Evolutionary conservation across 2,329 filamentous ascomycete species (phyloP).

Genomic region (Talaromyces piceae): DNA sequence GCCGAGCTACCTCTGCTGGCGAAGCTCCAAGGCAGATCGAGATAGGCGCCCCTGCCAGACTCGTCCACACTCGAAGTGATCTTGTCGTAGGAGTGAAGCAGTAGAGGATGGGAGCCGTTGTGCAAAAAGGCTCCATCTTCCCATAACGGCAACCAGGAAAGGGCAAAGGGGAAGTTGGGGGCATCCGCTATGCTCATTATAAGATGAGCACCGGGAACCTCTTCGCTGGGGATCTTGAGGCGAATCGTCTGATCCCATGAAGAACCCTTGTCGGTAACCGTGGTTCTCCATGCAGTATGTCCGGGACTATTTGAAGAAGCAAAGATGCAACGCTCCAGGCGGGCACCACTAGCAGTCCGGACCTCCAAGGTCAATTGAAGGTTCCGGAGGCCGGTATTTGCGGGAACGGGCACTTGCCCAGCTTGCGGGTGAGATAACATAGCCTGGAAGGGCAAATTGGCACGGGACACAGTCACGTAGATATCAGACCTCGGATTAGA

Average conservation of each 20-base stretch:
- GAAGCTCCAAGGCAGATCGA: conserved; percentile 73
- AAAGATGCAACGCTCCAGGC: conserved; percentile 81
- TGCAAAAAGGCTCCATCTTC: conserved; percentile 80
- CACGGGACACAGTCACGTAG: conserved; percentile 77
- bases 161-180: conserved; percentile 79
- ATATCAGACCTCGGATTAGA: conserved; percentile 87
- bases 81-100: conserved; percentile 89
- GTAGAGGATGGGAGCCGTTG: conserved; percentile 72
- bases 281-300: conserved; percentile 81
- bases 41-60: conserved; percentile 75
- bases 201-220: conserved; percentile 76
- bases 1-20: conserved; percentile 58
- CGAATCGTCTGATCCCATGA: conserved; percentile 84
- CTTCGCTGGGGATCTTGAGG: conserved; percentile 66
- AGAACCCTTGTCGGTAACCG: conserved; percentile 68
- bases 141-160: conserved; percentile 92
- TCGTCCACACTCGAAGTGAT: conserved; percentile 61
- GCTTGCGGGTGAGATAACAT: conserved; percentile 63
- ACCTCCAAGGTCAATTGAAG: conserved; percentile 87
- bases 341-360: conserved; percentile 66
- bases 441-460: conserved; percentile 63
- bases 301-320: conserved; percentile 72
- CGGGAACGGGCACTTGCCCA: conserved; percentile 68
- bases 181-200: conserved; percentile 85
- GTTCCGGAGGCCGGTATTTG: conserved; percentile 60